Evolutionary conservation across 2,329 filamentous ascomycete species (phyloP).

Genomic region (Biscogniauxia marginata): DNA sequence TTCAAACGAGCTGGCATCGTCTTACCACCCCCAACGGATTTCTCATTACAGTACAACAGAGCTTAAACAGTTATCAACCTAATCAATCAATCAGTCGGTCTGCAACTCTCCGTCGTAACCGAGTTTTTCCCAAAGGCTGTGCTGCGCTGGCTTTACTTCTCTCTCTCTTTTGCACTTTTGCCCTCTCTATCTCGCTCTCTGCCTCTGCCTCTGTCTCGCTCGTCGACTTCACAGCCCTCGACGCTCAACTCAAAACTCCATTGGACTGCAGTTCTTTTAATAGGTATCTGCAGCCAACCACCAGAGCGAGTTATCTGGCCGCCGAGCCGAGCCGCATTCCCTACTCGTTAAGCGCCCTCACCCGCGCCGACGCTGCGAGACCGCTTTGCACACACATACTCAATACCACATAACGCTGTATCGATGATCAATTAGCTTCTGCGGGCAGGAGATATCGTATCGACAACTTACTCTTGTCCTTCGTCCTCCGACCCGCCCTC

Average conservation of each 20-base stretch:
- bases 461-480: conserved; percentile 5
- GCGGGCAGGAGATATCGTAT: conserved; percentile 14
- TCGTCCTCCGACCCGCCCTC: conserved; percentile 4
- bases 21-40: too few species aligned
- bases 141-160: conserved; percentile 4
- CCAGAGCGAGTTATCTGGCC: neutral
- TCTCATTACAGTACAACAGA: too few species aligned
- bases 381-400: neutral
- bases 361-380: conserved; percentile 5
- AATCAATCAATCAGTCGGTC: neutral
- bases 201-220: too few species aligned
- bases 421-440: conserved; percentile 10
- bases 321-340: neutral
- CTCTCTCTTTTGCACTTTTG: neutral
- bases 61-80: too few species aligned
- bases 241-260: too few species aligned
- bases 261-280: neutral
- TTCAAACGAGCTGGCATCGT: neutral
- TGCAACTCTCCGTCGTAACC: conserved; percentile 10
- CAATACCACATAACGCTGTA: neutral
- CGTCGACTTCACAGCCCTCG: too few species aligned
- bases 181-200: neutral
- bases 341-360: conserved; percentile 1
- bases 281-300: neutral
- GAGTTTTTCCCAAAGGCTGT: conserved; percentile 11